Evolutionary conservation across 2,329 filamentous ascomycete genomes (phyloP).

Genomic region (Diaporthe velutina): DNA sequence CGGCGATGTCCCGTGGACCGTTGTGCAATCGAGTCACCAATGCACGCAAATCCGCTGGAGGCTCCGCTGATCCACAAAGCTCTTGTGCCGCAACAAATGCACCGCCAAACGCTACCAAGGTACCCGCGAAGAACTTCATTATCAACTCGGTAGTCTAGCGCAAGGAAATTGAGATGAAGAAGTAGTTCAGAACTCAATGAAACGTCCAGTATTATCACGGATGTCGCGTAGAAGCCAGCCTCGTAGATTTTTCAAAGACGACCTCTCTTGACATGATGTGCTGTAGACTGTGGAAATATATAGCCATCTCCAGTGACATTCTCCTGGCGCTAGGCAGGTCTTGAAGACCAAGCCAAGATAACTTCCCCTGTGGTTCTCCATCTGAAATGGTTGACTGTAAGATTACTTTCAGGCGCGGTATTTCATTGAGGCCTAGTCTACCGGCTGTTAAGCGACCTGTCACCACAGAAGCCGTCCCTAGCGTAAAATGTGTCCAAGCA

Average conservation of each 20-base stretch:
- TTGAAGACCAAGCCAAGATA: neutral
- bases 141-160: neutral
- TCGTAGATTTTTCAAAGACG: neutral
- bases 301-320: neutral
- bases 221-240: no score
- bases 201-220: neutral
- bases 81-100: constrained; percentile 2
- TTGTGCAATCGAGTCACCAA: neutral
- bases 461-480: neutral
- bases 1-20: neutral
- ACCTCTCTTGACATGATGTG: neutral
- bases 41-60: neutral
- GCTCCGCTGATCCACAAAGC: constrained; percentile 9
- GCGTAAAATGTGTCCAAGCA: neutral
- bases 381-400: neutral
- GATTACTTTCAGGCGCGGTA: neutral
- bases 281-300: neutral
- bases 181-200: neutral
- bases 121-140: neutral
- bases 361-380: neutral
- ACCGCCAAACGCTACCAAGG: neutral
- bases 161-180: neutral
- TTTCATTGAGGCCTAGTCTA: neutral
- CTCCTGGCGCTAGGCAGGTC: neutral
- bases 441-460: neutral